Conservation (phyloP, 495 filamentous ascomycete genomes). For the Tuber microsphaerosporum region DNA sequence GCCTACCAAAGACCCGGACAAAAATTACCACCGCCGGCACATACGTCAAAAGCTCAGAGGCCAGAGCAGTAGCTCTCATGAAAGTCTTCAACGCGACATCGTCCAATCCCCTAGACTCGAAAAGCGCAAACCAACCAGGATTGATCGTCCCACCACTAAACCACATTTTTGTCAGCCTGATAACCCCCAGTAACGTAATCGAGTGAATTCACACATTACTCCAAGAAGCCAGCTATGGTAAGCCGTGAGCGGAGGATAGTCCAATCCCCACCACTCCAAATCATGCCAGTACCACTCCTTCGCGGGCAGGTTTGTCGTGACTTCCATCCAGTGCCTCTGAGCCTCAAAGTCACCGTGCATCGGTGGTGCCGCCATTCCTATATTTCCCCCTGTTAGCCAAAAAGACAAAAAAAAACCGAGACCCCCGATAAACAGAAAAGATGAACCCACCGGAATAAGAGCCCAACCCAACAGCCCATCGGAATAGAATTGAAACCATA, state of each 20-base stretch:
- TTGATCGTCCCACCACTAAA: slow-evolving; percentile 61
- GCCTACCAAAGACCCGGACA: slow-evolving; percentile 65
- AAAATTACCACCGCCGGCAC: slow-evolving; percentile 80
- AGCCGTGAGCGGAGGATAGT: slow-evolving; percentile 94
- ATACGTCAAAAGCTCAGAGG: slow-evolving; percentile 84
- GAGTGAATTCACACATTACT: slow-evolving; percentile 55
- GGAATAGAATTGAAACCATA: slow-evolving; percentile 83
- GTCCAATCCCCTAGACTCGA: slow-evolving; percentile 72
- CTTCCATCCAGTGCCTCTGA: slow-evolving; percentile 97
- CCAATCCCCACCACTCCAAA: slow-evolving; percentile 91
- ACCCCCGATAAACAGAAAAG: neutral
- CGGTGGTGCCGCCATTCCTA: slow-evolving; percentile 52
- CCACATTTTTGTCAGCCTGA: slow-evolving; percentile 18
- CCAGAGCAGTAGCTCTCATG: slow-evolving; percentile 84
- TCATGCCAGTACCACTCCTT: slow-evolving; percentile 98
- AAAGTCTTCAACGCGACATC: slow-evolving; percentile 76
- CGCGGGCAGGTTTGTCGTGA: slow-evolving; percentile 78
- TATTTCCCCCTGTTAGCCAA: neutral
- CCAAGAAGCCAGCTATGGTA: slow-evolving; percentile 95
- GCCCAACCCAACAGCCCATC: slow-evolving; percentile 88
- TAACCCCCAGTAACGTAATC: neutral
- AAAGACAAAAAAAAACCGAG: neutral
- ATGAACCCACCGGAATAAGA: slow-evolving; percentile 72
- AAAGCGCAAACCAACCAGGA: slow-evolving; percentile 80
- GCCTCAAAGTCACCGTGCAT: slow-evolving; percentile 98